phyloP scores from a whole-genome alignment of 2,329 filamentous ascomycete genomes.

The Clathrospora elynae region DNA sequence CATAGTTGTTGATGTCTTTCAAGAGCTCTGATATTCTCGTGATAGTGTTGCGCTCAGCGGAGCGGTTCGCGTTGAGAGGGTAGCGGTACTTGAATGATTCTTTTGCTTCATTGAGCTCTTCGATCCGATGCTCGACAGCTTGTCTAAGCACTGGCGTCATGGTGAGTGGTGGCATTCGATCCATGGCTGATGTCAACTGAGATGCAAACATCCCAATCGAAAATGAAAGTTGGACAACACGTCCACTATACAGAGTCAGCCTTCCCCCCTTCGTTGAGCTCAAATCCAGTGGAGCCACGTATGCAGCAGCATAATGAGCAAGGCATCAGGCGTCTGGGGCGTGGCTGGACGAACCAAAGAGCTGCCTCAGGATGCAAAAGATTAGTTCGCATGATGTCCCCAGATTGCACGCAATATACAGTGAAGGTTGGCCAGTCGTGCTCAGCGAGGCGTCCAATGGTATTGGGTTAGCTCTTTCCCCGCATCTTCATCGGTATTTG shows the following conservation, averaged over 20 bases:
- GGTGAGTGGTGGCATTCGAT: slow-evolving; percentile 12
- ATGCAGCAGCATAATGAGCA: slow-evolving; percentile 12
- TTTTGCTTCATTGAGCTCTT: slow-evolving; percentile 61
- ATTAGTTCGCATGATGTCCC: slow-evolving; percentile 20
- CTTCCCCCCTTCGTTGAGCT: not conserved
- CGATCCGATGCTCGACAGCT: slow-evolving; percentile 53
- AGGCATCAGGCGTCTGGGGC: slow-evolving; percentile 6
- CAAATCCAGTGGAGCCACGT: slow-evolving; percentile 12
- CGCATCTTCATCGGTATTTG: slow-evolving; percentile 8
- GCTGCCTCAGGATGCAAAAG: slow-evolving; percentile 10
- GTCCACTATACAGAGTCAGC: slow-evolving; percentile 9
- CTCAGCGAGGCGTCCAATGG: slow-evolving; percentile 4
- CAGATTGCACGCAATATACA: slow-evolving; percentile 7
- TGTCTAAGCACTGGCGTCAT: slow-evolving; percentile 28
- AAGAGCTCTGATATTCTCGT: slow-evolving; percentile 46
- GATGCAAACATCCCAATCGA: not conserved
- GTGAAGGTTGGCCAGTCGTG: slow-evolving; percentile 9
- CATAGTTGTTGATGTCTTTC: slow-evolving; percentile 45
- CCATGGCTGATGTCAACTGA: slow-evolving; percentile 3
- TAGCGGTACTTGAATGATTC: slow-evolving; percentile 57
- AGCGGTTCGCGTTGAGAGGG: slow-evolving; percentile 34
- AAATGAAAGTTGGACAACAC: slow-evolving; percentile 4
- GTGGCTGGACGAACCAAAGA: slow-evolving; percentile 5
- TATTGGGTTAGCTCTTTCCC: not conserved
- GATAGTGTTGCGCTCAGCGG: slow-evolving; percentile 25